Conservation (phyloP, 2,329 filamentous ascomycete species). For the Volutella citrinella region DNA sequence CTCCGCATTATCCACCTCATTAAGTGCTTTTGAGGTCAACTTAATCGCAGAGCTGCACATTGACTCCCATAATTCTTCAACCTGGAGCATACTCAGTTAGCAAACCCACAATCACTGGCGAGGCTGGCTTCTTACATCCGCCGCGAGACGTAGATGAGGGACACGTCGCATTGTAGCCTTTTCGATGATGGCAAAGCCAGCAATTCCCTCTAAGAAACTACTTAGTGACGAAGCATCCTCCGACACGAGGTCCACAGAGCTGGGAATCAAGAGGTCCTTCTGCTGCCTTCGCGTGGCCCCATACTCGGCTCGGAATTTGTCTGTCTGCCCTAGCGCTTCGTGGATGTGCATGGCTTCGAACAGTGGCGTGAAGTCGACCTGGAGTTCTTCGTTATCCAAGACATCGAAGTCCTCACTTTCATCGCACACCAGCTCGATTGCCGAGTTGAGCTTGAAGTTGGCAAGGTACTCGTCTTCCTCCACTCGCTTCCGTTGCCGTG, state of each 20-base stretch:
- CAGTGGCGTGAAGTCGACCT: constrained; percentile 90
- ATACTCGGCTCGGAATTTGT: constrained; percentile 88
- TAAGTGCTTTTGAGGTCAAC: constrained; percentile 76
- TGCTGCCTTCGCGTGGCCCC: constrained; percentile 86
- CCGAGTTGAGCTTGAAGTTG: constrained; percentile 90
- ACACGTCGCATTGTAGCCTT: constrained; percentile 87
- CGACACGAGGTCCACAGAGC: constrained; percentile 70
- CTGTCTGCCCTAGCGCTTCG: constrained; percentile 86
- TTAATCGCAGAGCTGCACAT: constrained; percentile 88
- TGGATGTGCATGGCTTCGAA: constrained; percentile 97
- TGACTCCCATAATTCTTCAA: constrained; percentile 98
- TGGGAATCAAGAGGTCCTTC: constrained; percentile 84
- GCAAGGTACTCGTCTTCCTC: constrained; percentile 72
- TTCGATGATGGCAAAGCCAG: constrained; percentile 95
- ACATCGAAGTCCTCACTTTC: constrained; percentile 96
- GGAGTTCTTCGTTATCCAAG: constrained; percentile 89
- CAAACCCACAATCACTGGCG: neutral
- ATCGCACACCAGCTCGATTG: constrained; percentile 92
- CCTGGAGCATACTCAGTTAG: constrained; percentile 43
- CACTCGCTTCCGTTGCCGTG: constrained; percentile 77
- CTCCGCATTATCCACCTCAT: constrained; percentile 82
- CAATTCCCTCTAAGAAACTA: constrained; percentile 86
- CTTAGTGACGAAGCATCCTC: constrained; percentile 86
- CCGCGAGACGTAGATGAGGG: constrained; percentile 74
- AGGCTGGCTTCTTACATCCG: constrained; percentile 77